Evolutionary conservation across 768 basidiomycete genomes (phyloP).

Genomic region (Lactarius pseudohatsudake): DNA sequence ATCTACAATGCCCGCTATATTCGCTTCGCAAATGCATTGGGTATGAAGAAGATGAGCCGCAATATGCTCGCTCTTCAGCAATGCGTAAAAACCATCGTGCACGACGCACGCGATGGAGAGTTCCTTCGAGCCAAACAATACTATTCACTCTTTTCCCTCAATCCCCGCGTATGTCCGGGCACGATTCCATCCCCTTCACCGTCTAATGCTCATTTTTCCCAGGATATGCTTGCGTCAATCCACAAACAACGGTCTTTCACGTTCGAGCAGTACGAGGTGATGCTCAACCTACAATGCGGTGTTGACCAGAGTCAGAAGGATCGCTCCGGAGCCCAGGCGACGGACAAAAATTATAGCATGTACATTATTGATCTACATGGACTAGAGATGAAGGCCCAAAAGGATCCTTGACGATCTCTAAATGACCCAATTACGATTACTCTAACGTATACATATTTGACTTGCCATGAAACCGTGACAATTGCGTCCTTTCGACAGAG

Average conservation of each 20-base stretch:
- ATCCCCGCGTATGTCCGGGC: slow-evolving; percentile 62
- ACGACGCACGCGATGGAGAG: slow-evolving; percentile 58
- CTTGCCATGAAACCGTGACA: neutral
- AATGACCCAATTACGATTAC: slow-evolving; percentile 3
- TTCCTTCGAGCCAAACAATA: slow-evolving; percentile 78
- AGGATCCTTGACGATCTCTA: slow-evolving; percentile 34
- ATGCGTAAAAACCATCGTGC: slow-evolving; percentile 74
- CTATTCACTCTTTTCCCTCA: slow-evolving; percentile 72
- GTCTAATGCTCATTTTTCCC: neutral
- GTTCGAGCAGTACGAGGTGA: slow-evolving; percentile 91
- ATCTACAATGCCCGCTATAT: slow-evolving; percentile 74
- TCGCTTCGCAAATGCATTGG: slow-evolving; percentile 65
- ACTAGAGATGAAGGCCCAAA: slow-evolving; percentile 55
- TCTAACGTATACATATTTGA: slow-evolving; percentile 15
- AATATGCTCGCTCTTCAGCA: slow-evolving; percentile 93
- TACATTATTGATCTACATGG: slow-evolving; percentile 90
- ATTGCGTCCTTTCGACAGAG: neutral
- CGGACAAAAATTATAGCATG: slow-evolving; percentile 76
- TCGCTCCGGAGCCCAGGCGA: slow-evolving; percentile 49
- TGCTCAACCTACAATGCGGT: slow-evolving; percentile 88
- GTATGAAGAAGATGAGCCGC: slow-evolving; percentile 82
- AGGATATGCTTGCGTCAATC: slow-evolving; percentile 80
- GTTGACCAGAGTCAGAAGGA: slow-evolving; percentile 63
- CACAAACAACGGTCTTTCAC: slow-evolving; percentile 63
- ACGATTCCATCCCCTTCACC: neutral